Conservation (phyloP, 2,329 filamentous ascomycete genomes). For the Botrytis deweyae region DNA sequence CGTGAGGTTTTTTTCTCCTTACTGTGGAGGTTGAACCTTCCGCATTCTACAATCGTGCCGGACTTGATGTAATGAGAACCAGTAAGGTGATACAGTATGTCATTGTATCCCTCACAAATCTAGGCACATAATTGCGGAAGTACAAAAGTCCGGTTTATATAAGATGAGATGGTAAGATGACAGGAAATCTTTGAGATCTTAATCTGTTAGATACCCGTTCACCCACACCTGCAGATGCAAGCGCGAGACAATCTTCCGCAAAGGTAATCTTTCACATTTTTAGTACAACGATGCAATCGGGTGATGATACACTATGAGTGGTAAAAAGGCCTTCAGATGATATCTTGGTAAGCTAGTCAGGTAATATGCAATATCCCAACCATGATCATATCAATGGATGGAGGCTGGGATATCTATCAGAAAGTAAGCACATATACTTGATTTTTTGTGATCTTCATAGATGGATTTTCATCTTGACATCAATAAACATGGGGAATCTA, state of each 20-base stretch:
- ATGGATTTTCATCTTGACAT: not conserved
- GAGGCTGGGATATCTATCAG: not conserved
- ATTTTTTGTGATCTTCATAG: not conserved
- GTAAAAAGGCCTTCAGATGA: not conserved
- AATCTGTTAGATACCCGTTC: constrained; percentile 7
- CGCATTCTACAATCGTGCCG: not conserved
- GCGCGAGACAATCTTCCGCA: not conserved
- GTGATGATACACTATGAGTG: not conserved
- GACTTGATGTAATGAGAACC: not conserved
- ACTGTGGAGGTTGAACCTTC: not conserved
- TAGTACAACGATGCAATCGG: not conserved
- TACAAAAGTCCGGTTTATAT: not conserved
- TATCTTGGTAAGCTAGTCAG: constrained; percentile 10
- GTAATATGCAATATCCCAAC: not conserved
- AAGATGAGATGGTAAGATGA: constrained; percentile 13
- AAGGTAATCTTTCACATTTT: not conserved
- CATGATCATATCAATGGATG: not conserved
- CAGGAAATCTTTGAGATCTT: constrained; percentile 5
- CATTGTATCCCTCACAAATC: not conserved
- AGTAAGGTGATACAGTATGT: constrained; percentile 1
- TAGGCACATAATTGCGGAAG: constrained; percentile 1
- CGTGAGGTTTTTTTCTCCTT: not conserved
- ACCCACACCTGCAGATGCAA: not conserved
- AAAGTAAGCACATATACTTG: constrained; percentile 9
- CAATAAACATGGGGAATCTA: not conserved